These are phyloP conservation scores for Kodamaea plutei DNA, from an alignment of 1,139 yeast genomes.

Conservation along the genomic window DNA sequence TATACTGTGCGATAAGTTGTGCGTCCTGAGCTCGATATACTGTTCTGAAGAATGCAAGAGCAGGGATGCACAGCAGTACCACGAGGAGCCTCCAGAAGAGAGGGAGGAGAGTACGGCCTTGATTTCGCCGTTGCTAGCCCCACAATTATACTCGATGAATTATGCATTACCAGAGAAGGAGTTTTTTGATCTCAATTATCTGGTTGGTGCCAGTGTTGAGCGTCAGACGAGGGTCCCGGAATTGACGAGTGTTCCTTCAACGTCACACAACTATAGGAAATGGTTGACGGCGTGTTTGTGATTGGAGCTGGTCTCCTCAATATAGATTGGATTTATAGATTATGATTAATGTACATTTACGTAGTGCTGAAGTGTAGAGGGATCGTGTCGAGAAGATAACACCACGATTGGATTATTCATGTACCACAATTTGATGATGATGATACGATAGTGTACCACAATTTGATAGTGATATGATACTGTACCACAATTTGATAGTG, in stretches of 20 bases:
- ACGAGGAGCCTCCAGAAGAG: conserved; percentile 30
- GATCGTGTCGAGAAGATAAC: no score
- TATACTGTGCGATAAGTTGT: conserved; percentile 59
- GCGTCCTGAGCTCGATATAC: conserved; percentile 49
- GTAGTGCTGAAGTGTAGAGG: no score
- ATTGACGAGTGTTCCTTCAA: conserved; percentile 22
- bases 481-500: no score
- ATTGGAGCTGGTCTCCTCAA: conserved; percentile 1
- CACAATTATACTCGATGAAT: conserved; percentile 15
- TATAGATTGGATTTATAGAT: conserved; percentile 2
- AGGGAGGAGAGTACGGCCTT: conserved; percentile 33
- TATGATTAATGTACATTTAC: no score
- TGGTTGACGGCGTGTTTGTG: conserved; percentile 38
- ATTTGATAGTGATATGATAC: no score
- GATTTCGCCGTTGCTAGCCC: conserved; percentile 37
- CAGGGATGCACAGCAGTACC: conserved; percentile 31
- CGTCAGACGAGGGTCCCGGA: conserved; percentile 3
- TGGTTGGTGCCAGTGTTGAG: conserved; percentile 11
- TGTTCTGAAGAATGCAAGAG: conserved; percentile 57
- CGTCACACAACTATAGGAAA: conserved; percentile 42
- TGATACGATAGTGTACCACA: no score
- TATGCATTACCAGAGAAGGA: neutral
- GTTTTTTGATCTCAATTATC: neutral
- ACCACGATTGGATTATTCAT: no score
- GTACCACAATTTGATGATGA: no score